Conservation (phyloP, 495 filamentous ascomycete genomes). For the Penicillium desertorum region DNA sequence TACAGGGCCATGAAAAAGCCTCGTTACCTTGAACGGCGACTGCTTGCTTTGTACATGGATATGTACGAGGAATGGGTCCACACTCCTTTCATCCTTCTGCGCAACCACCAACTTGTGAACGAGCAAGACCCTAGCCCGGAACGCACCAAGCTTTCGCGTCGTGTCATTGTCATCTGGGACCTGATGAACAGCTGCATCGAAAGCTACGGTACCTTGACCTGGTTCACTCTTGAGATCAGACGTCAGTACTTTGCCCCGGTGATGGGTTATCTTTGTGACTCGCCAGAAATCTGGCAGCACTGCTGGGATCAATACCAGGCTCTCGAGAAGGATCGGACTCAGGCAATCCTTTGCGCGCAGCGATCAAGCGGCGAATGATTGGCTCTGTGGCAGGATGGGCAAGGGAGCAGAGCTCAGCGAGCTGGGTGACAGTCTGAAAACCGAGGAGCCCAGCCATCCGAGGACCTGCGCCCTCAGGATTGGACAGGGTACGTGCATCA, state of each 20-base stretch:
- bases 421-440: too few relatives aligned
- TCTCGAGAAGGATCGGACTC: neutral
- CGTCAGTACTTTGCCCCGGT: constrained; percentile 19
- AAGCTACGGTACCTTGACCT: constrained; percentile 19
- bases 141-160: constrained; percentile 15
- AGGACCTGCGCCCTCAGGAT: too few relatives aligned
- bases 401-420: too few relatives aligned
- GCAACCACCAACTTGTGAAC: constrained; percentile 18
- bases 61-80: constrained; percentile 35
- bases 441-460: too few relatives aligned
- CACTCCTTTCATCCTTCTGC: constrained; percentile 22
- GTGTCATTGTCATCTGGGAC: constrained; percentile 24
- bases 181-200: constrained; percentile 21
- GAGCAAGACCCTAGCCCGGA: neutral
- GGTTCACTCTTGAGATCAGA: constrained; percentile 16
- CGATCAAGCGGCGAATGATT: too few relatives aligned
- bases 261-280: constrained; percentile 12
- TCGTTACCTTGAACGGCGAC: constrained; percentile 22
- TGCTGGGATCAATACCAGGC: constrained; percentile 8
- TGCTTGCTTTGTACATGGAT: constrained; percentile 26
- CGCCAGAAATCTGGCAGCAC: constrained; percentile 18
- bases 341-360: too few relatives aligned
- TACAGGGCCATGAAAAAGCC: constrained; percentile 26
- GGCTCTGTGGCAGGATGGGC: too few relatives aligned
- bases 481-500: too few relatives aligned